phyloP scores from a whole-genome alignment of 2,329 filamentous ascomycete genomes.

The Cladosporium velox region DNA sequence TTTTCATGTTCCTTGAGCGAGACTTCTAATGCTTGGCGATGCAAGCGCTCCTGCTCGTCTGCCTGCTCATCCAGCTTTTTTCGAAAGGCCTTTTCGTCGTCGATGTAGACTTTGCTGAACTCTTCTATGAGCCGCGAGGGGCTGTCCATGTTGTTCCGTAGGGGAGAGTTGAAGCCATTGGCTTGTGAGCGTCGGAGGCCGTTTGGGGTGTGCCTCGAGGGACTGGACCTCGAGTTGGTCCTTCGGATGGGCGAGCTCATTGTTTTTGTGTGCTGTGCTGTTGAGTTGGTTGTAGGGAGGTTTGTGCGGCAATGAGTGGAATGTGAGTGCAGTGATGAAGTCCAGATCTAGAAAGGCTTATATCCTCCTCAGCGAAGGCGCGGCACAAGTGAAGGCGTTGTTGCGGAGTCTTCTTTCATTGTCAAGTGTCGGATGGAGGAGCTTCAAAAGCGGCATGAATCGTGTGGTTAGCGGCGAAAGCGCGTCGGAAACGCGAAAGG shows the following conservation, averaged over 20 bases:
- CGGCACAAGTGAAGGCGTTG: neutral
- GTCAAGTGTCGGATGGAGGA: neutral
- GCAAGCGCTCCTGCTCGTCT: constrained; percentile 63
- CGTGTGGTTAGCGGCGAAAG: constrained; percentile 1
- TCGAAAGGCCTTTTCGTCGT: constrained; percentile 51
- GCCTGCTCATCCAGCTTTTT: constrained; percentile 64
- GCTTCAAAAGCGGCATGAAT: constrained; percentile 4
- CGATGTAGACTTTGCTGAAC: constrained; percentile 45
- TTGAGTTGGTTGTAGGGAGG: neutral
- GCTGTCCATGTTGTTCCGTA: constrained; percentile 19
- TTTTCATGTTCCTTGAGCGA: constrained; percentile 68
- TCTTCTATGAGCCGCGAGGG: constrained; percentile 40
- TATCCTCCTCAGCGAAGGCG: neutral
- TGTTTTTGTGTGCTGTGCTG: neutral
- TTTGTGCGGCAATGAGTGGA: neutral
- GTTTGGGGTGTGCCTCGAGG: constrained; percentile 17
- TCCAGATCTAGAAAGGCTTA: neutral
- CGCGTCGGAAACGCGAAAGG: constrained; percentile 4
- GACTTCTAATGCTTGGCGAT: constrained; percentile 66
- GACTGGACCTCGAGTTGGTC: constrained; percentile 18
- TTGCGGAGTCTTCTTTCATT: neutral
- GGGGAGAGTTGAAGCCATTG: constrained; percentile 8
- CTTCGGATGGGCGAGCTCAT: constrained; percentile 20
- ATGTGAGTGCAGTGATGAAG: neutral
- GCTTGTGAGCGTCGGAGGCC: constrained; percentile 18